Conservation (phyloP, 345 rosid genomes). For the Ailanthus altissimus region DNA sequence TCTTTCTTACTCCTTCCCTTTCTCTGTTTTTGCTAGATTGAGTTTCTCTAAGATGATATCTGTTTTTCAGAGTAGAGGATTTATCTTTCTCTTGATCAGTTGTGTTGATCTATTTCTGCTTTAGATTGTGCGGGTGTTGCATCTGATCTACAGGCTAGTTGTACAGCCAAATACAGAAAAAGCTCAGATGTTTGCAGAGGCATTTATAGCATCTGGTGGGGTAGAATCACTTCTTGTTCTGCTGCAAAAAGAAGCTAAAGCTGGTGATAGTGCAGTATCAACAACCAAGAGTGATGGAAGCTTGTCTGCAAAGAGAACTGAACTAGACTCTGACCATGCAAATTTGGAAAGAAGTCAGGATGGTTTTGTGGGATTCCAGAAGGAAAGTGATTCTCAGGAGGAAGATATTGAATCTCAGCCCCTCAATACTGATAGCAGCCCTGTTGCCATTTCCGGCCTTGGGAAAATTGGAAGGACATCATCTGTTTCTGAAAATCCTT, state of each 20-base stretch:
- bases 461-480: slow-evolving; percentile 52
- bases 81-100: not conserved
- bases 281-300: slow-evolving; percentile 35
- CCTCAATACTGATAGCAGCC: slow-evolving; percentile 32
- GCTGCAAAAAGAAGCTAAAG: slow-evolving; percentile 91
- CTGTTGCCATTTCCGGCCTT: slow-evolving; percentile 41
- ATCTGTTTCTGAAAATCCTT: slow-evolving; percentile 63
- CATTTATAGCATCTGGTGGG: slow-evolving; percentile 84
- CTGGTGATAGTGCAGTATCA: slow-evolving; percentile 57
- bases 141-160: slow-evolving; percentile 84
- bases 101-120: slow-evolving; percentile 23
- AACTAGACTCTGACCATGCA: slow-evolving; percentile 32
- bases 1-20: not conserved
- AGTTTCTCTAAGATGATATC: slow-evolving; percentile 3
- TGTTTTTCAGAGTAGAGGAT: not conserved
- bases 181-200: slow-evolving; percentile 78
- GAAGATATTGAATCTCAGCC: slow-evolving; percentile 39
- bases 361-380: slow-evolving; percentile 39
- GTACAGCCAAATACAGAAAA: slow-evolving; percentile 89
- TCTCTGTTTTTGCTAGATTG: not conserved
- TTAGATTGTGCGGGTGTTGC: slow-evolving; percentile 91
- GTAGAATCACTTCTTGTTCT: slow-evolving; percentile 96
- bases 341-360: slow-evolving; percentile 42
- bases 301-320: slow-evolving; percentile 43
- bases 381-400: slow-evolving; percentile 41